Evolutionary conservation across 352 stramenopile species (phyloP).

Genomic region (Globisporangium parvum): DNA sequence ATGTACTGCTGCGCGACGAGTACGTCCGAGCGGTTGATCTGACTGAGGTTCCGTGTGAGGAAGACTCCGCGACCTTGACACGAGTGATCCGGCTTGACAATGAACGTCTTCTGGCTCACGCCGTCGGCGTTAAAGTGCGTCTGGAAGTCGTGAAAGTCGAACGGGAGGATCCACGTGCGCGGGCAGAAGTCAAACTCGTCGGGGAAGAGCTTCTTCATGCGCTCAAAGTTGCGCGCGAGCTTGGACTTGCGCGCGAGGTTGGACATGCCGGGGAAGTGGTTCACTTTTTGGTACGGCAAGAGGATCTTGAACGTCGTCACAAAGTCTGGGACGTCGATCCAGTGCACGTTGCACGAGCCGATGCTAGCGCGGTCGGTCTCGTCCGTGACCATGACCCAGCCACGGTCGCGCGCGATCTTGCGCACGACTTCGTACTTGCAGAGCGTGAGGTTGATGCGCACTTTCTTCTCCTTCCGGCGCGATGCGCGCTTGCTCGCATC

Average conservation of each 20-base stretch:
- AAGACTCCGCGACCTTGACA: conserved; percentile 93
- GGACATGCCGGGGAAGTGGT: conserved; percentile 96
- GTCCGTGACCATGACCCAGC: conserved; percentile 69
- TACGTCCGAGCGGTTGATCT: conserved; percentile 84
- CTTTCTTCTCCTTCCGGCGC: conserved; percentile 36
- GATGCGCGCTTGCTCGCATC: conserved; percentile 12
- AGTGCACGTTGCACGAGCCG: conserved; percentile 89
- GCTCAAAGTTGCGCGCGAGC: conserved; percentile 93
- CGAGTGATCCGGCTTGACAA: conserved; percentile 92
- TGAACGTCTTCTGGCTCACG: conserved; percentile 90
- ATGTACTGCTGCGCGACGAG: conserved; percentile 88
- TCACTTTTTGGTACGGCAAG: conserved; percentile 91
- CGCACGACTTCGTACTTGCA: conserved; percentile 81
- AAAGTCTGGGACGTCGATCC: conserved; percentile 93
- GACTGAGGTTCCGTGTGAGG: conserved; percentile 86
- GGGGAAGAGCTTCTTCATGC: conserved; percentile 94
- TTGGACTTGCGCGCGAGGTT: conserved; percentile 93
- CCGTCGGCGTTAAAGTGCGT: conserved; percentile 87
- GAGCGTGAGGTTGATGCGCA: conserved; percentile 71
- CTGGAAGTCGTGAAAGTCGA: conserved; percentile 91
- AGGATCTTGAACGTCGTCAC: conserved; percentile 85
- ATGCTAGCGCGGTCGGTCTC: conserved; percentile 64
- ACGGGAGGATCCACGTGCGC: conserved; percentile 95
- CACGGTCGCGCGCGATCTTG: conserved; percentile 66
- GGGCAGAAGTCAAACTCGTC: conserved; percentile 93